Conservation (phyloP, 306 rosid species). For the Ormosia emarginata region DNA sequence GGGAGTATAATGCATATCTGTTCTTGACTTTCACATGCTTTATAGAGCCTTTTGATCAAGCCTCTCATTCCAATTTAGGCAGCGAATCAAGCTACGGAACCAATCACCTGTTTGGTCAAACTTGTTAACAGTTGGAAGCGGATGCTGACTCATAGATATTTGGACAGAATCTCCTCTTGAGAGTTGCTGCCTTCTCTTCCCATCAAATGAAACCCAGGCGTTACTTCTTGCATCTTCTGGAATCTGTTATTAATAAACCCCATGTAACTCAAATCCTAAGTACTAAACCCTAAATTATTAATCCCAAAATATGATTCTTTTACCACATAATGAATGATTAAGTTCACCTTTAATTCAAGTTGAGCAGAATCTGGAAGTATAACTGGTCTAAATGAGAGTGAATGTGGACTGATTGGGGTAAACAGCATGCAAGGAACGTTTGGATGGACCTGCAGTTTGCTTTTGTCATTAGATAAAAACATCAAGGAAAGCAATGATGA, state of each 20-base stretch:
- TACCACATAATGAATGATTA: background rate
- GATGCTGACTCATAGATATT: conserved; percentile 90
- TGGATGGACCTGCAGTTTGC: conserved; percentile 85
- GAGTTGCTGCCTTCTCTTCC: conserved; percentile 96
- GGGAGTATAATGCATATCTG: background rate
- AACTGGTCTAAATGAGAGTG: conserved; percentile 96
- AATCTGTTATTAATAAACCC: conserved; percentile 49
- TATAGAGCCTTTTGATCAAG: conserved; percentile 92
- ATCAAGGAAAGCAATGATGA: conserved; percentile 4
- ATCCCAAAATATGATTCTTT: background rate
- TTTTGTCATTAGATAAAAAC: conserved; percentile 14
- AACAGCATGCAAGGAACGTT: conserved; percentile 95
- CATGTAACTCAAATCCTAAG: conserved; percentile 9
- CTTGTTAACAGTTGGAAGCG: conserved; percentile 93
- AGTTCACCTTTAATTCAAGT: conserved; percentile 80
- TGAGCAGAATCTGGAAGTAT: conserved; percentile 95
- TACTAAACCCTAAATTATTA: background rate
- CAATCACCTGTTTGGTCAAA: conserved; percentile 97
- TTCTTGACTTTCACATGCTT: conserved; percentile 30
- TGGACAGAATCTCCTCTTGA: conserved; percentile 85
- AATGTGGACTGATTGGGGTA: conserved; percentile 96
- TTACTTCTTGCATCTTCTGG: conserved; percentile 92
- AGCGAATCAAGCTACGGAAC: conserved; percentile 92
- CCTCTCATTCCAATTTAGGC: conserved; percentile 98
- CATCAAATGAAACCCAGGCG: conserved; percentile 97